Percentiles rank a stretch among this genome's conserved stretches.
Conservation (phyloP, 164 flowering plant genomes). For the Stephania yunnanensis region DNA sequence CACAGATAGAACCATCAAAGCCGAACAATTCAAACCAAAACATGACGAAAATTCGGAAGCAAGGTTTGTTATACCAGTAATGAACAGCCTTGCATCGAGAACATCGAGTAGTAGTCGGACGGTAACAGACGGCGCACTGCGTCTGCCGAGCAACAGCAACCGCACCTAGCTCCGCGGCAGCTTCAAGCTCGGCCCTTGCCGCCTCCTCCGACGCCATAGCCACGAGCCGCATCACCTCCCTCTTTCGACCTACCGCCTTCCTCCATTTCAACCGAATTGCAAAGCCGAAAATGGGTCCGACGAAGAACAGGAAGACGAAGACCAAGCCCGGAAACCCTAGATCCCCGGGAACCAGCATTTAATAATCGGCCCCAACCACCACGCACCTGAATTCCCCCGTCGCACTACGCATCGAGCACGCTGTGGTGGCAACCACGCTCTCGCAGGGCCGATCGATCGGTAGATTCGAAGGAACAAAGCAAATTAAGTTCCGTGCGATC, state of each 20-base stretch:
- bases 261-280: constrained; percentile 56
- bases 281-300: constrained; percentile 26
- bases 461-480: neutral
- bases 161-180: constrained; percentile 25
- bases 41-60: neutral
- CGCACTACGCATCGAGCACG: neutral
- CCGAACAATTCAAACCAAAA: neutral
- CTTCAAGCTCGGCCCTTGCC: constrained; percentile 64
- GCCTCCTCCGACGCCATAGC: constrained; percentile 59
- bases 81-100: constrained; percentile 62
- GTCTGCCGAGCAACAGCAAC: constrained; percentile 4
- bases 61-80: constrained; percentile 42
- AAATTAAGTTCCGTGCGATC: neutral
- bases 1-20: neutral
- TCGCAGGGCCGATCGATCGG: neutral
- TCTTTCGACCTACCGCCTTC: constrained; percentile 37
- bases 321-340: constrained; percentile 52
- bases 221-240: constrained; percentile 62
- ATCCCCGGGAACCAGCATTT: constrained; percentile 63
- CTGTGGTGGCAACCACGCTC: neutral
- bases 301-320: constrained; percentile 21
- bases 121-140: constrained; percentile 54
- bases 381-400: constrained; percentile 18
- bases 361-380: constrained; percentile 23
- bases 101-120: constrained; percentile 67